phyloP scores from a whole-genome alignment of 2,329 filamentous ascomycete species.

The Aspergillus piperis region DNA sequence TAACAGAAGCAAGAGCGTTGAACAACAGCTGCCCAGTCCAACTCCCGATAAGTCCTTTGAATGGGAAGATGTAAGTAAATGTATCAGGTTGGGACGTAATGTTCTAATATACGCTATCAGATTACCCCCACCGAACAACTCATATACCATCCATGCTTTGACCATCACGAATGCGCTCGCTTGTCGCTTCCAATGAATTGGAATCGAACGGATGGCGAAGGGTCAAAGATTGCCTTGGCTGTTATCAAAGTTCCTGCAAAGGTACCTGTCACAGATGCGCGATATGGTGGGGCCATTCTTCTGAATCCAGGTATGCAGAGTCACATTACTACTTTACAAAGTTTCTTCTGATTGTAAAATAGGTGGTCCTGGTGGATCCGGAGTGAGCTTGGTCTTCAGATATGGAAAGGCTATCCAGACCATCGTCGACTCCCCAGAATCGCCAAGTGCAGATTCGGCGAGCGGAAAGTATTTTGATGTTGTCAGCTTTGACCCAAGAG shows the following conservation, averaged over 20 bases:
- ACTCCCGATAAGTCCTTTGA: background rate
- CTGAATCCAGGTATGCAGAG: background rate
- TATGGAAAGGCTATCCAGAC: constrained; percentile 3
- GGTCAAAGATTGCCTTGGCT: constrained; percentile 2
- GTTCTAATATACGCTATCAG: background rate
- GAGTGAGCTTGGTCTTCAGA: background rate
- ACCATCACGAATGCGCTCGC: constrained; percentile 1
- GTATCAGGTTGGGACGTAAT: background rate
- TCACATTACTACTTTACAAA: background rate
- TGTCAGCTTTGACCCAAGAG: constrained; percentile 9
- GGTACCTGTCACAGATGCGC: constrained; percentile 6
- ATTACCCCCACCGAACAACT: background rate
- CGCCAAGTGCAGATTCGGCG: background rate
- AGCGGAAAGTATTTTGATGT: constrained; percentile 7
- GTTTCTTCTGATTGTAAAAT: background rate
- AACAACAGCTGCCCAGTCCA: background rate
- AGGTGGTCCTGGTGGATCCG: constrained; percentile 10
- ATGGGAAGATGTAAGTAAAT: background rate
- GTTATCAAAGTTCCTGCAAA: constrained; percentile 8
- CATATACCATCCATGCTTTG: constrained; percentile 7
- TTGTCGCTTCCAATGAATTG: constrained; percentile 7
- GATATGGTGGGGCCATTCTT: constrained; percentile 1
- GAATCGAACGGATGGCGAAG: constrained; percentile 1
- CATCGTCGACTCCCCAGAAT: background rate
- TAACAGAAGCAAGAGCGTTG: background rate